Percentiles rank a stretch among this genome's conserved stretches.
Evolutionary conservation across 2,329 filamentous ascomycete genomes (phyloP).

Genomic region (Xylariaceae sp.): DNA sequence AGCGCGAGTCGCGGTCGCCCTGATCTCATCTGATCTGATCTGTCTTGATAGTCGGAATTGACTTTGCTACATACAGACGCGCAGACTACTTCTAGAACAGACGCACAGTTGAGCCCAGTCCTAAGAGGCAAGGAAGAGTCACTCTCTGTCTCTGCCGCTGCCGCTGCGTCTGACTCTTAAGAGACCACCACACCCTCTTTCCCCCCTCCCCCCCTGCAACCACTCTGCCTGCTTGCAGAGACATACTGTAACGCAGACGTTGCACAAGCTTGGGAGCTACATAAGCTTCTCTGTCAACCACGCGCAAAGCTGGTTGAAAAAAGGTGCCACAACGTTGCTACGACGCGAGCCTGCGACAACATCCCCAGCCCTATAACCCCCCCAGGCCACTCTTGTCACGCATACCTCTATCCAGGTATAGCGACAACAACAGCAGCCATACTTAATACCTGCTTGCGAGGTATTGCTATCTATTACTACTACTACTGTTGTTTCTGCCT

Average conservation of each 20-base stretch:
- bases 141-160: background rate
- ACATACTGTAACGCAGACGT: slow-evolving; percentile 10
- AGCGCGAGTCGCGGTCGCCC: no score
- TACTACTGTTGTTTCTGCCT: background rate
- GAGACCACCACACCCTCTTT: background rate
- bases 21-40: slow-evolving; percentile 14
- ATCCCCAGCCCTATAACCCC: slow-evolving; percentile 16
- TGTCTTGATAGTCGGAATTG: background rate
- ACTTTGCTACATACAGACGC: no score
- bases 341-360: slow-evolving; percentile 18
- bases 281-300: slow-evolving; percentile 16
- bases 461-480: background rate
- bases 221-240: slow-evolving; percentile 6
- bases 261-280: slow-evolving; percentile 17
- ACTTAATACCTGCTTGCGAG: background rate
- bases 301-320: slow-evolving; percentile 12
- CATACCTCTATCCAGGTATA: slow-evolving; percentile 1
- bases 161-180: background rate
- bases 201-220: background rate
- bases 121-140: background rate
- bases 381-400: slow-evolving; percentile 4
- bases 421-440: background rate
- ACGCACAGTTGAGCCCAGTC: background rate
- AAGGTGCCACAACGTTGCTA: slow-evolving; percentile 18
- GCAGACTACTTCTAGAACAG: background rate